These are phyloP conservation scores for Plasmopara halstedii DNA, from an alignment of 352 stramenopile genomes.

Conservation along the genomic window DNA sequence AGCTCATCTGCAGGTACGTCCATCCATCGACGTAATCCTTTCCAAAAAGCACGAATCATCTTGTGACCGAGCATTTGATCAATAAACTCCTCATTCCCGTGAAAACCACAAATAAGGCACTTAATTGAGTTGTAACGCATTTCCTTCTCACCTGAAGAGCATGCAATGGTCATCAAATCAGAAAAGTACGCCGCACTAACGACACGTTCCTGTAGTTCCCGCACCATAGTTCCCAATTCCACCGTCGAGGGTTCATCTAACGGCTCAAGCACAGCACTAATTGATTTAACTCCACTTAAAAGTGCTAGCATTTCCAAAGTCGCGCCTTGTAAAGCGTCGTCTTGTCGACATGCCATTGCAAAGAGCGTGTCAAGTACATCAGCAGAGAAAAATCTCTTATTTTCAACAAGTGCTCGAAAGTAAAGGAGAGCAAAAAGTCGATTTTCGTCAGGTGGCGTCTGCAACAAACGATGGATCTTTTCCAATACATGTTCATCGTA, in stretches of 20 bases:
- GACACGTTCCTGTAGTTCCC: slow-evolving; percentile 56
- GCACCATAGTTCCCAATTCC: slow-evolving; percentile 38
- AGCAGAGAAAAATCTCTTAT: slow-evolving; percentile 38
- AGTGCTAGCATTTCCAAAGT: slow-evolving; percentile 50
- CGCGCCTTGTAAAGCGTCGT: slow-evolving; percentile 34
- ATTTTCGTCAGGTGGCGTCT: slow-evolving; percentile 73
- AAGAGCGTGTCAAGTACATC: slow-evolving; percentile 70
- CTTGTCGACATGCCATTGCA: slow-evolving; percentile 52
- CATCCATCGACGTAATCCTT: slow-evolving; percentile 57
- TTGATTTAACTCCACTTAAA: slow-evolving; percentile 47
- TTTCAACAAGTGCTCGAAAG: slow-evolving; percentile 55
- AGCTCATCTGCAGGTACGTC: slow-evolving; percentile 29
- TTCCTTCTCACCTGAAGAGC: slow-evolving; percentile 33
- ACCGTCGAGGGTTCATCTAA: slow-evolving; percentile 30
- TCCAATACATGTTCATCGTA: slow-evolving; percentile 58
- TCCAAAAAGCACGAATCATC: slow-evolving; percentile 58
- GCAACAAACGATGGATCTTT: slow-evolving; percentile 68
- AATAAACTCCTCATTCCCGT: slow-evolving; percentile 47
- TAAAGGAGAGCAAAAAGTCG: slow-evolving; percentile 61
- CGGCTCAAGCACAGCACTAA: slow-evolving; percentile 35
- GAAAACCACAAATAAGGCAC: slow-evolving; percentile 56
- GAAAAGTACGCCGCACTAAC: slow-evolving; percentile 55
- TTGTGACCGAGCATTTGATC: slow-evolving; percentile 64
- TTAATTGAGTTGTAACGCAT: slow-evolving; percentile 55
- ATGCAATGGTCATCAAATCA: slow-evolving; percentile 51